A percentile compares a stretch with the other conserved stretches of the same genome.
Evolutionary conservation across 345 rosid species (phyloP).

Genomic region (Lumnitzera racemosa): DNA sequence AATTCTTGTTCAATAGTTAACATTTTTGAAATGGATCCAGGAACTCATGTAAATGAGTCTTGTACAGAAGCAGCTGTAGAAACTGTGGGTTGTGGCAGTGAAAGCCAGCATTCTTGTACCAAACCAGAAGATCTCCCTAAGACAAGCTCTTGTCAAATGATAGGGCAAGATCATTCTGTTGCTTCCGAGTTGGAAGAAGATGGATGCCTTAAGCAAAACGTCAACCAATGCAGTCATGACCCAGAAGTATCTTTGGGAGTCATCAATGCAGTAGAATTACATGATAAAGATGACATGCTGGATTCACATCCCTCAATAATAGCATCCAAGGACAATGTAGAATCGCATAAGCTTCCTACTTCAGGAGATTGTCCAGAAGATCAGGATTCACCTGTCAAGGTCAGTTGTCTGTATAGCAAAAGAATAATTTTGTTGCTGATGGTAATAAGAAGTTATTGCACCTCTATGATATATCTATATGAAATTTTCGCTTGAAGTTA

Average conservation of each 20-base stretch:
- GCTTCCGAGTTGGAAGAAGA: too few species aligned
- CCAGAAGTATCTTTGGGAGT: too few species aligned
- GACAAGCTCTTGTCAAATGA: too few species aligned
- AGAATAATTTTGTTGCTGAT: slow-evolving; percentile 4
- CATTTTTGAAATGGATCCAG: slow-evolving; percentile 32
- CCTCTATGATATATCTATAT: too few species aligned
- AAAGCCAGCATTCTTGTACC: slow-evolving; percentile 3
- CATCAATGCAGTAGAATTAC: neutral
- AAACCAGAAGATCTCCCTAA: too few species aligned
- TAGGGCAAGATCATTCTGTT: too few species aligned
- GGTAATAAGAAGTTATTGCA: neutral
- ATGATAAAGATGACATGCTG: slow-evolving; percentile 1
- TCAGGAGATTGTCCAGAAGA: slow-evolving; percentile 26
- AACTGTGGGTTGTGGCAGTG: slow-evolving; percentile 16
- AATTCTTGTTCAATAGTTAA: slow-evolving; percentile 31
- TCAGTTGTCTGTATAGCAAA: slow-evolving; percentile 19
- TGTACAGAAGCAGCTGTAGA: slow-evolving; percentile 11
- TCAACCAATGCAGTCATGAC: too few species aligned
- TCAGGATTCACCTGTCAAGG: slow-evolving; percentile 38
- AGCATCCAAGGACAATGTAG: slow-evolving; percentile 17
- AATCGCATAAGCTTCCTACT: slow-evolving; percentile 18
- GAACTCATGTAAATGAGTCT: slow-evolving; percentile 25
- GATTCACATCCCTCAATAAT: slow-evolving; percentile 19
- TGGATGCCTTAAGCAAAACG: too few species aligned
- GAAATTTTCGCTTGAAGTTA: too few species aligned